Conservation (phyloP, 192 early-diverging fungal species). For the Backusella sp. region DNA sequence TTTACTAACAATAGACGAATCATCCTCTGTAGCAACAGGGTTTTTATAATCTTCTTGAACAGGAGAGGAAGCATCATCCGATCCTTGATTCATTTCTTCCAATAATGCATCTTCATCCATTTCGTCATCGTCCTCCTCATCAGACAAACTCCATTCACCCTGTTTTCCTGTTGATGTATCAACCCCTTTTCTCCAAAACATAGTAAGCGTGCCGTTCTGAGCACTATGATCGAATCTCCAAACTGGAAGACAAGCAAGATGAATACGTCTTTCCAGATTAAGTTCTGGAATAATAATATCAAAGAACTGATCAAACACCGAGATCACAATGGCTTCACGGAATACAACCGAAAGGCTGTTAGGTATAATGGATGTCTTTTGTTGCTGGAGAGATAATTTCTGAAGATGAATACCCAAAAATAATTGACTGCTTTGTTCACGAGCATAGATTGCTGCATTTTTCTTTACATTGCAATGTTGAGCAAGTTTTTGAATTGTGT, state of each 20-base stretch:
- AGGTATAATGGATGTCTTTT: conserved; percentile 42
- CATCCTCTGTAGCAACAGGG: background rate
- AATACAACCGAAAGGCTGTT: conserved; percentile 38
- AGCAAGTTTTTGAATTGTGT: conserved; percentile 58
- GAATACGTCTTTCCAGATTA: conserved; percentile 71
- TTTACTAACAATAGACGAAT: background rate
- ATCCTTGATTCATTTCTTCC: conserved; percentile 8
- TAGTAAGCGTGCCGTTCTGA: conserved; percentile 33
- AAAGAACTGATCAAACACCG: conserved; percentile 58
- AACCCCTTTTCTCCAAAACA: conserved; percentile 51
- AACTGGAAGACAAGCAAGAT: conserved; percentile 52
- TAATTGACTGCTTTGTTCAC: conserved; percentile 63
- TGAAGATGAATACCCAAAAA: conserved; percentile 66
- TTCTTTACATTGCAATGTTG: conserved; percentile 80
- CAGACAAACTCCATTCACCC: conserved; percentile 30
- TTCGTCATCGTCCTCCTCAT: conserved; percentile 43
- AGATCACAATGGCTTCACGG: conserved; percentile 65
- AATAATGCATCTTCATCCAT: conserved; percentile 39
- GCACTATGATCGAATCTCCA: conserved; percentile 16
- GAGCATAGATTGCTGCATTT: conserved; percentile 67
- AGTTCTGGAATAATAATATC: conserved; percentile 73
- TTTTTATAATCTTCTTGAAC: background rate
- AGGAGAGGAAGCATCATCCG: background rate
- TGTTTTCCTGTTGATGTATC: conserved; percentile 24
- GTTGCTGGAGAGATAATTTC: conserved; percentile 57